phyloP scores from a whole-genome alignment of 192 early-diverging fungal species.

The Coemansia sp. region DNA sequence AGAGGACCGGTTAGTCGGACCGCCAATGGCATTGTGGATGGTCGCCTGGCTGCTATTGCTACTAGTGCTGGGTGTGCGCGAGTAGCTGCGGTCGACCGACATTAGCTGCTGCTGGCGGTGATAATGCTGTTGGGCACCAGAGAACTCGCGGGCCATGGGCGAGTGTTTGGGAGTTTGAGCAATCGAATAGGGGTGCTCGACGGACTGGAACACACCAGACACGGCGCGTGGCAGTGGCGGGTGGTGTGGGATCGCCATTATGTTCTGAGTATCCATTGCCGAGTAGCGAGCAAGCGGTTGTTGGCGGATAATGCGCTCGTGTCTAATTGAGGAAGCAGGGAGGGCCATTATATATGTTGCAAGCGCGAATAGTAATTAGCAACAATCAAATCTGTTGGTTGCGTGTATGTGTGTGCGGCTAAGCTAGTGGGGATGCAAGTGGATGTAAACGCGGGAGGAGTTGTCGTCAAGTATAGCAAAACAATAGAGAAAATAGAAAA shows the following conservation, averaged over 20 bases:
- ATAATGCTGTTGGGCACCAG: conserved; percentile 7
- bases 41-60: conserved; percentile 7
- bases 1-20: neutral
- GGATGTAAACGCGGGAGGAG: neutral
- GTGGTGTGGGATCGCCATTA: conserved; percentile 49
- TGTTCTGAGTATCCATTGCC: conserved; percentile 31
- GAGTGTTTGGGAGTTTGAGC: conserved; percentile 29
- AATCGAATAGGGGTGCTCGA: conserved; percentile 26
- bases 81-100: neutral
- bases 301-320: conserved; percentile 2
- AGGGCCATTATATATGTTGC: neutral
- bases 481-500: neutral
- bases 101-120: conserved; percentile 17
- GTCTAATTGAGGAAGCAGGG: conserved; percentile 3
- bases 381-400: neutral
- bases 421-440: neutral
- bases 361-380: neutral
- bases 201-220: conserved; percentile 42
- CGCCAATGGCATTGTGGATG: neutral
- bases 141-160: conserved; percentile 13
- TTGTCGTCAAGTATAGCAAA: neutral
- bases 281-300: neutral
- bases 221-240: conserved; percentile 49
- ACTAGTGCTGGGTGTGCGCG: conserved; percentile 1
- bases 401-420: neutral